phyloP scores from a whole-genome alignment of 352 stramenopile genomes.

The Globisporangium uncinulatum region DNA sequence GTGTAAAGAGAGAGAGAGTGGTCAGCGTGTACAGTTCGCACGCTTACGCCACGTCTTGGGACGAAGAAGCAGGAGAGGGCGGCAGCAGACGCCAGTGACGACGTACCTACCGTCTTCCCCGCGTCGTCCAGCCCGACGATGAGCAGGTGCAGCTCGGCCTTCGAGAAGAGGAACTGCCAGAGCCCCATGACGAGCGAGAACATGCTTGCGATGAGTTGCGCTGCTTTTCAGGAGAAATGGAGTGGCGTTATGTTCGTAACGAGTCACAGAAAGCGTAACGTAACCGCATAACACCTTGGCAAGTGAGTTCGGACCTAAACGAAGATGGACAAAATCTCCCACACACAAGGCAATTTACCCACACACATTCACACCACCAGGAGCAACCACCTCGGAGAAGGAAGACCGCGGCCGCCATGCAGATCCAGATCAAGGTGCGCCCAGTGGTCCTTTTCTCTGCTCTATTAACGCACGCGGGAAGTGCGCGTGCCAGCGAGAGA shows the following conservation, averaged over 20 bases:
- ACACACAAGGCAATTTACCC: constrained; percentile 8
- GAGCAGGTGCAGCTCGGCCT: constrained; percentile 87
- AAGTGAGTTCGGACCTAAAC: not conserved
- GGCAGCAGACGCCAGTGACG: not conserved
- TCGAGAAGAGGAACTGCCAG: constrained; percentile 82
- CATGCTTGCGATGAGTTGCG: constrained; percentile 26
- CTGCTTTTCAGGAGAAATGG: not conserved
- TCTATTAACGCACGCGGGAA: not conserved
- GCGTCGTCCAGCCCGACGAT: constrained; percentile 91
- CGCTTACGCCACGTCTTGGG: not conserved
- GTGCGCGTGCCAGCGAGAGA: not conserved
- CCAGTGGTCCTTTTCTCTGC: not conserved
- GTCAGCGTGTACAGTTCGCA: not conserved
- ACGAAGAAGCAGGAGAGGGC: not conserved
- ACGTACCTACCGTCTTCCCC: constrained; percentile 88
- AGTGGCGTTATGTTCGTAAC: no score
- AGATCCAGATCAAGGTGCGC: constrained; percentile 85
- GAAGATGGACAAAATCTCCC: not conserved
- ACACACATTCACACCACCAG: constrained; percentile 8
- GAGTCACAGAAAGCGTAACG: no score
- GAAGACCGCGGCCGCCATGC: constrained; percentile 29
- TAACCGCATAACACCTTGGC: no score
- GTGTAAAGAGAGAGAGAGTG: no score
- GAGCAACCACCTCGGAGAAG: constrained; percentile 2
- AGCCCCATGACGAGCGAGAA: constrained; percentile 83